Evolutionary conservation across 768 basidiomycete genomes (phyloP).

Genomic region (Psilocybe cubensis): DNA sequence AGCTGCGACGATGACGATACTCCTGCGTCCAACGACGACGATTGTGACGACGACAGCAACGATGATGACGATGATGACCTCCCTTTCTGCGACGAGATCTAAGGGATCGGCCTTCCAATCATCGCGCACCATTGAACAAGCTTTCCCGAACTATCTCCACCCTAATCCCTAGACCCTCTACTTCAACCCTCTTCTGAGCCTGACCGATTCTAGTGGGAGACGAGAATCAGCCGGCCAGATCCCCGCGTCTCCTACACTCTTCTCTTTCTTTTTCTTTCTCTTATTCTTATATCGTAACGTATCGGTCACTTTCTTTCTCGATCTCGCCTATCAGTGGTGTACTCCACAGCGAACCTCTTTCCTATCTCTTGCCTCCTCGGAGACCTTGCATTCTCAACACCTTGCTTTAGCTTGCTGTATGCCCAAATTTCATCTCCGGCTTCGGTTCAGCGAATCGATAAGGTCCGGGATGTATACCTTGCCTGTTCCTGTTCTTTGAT

Average conservation of each 20-base stretch:
- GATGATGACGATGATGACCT: slow-evolving; percentile 23
- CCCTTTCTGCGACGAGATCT: slow-evolving; percentile 29
- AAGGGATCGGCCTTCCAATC: not conserved
- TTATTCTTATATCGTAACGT: slow-evolving; percentile 8
- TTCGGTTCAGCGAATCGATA: not conserved
- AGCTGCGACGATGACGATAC: slow-evolving; percentile 8
- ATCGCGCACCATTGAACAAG: not conserved
- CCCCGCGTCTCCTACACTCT: not conserved
- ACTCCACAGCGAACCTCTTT: not conserved
- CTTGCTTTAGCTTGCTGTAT: not conserved
- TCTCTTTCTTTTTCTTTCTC: not conserved
- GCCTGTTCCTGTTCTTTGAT: not conserved
- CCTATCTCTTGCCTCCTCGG: not conserved
- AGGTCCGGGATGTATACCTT: not conserved
- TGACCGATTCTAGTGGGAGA: slow-evolving; percentile 6
- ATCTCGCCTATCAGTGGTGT: not conserved
- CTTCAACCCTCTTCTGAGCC: not conserved
- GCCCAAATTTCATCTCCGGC: not conserved
- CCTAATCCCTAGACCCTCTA: not conserved
- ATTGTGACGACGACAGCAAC: slow-evolving; percentile 5
- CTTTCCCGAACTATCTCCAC: not conserved
- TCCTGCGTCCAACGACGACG: slow-evolving; percentile 6
- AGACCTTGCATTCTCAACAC: not conserved
- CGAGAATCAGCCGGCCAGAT: slow-evolving; percentile 7
- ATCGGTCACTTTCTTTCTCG: not conserved